Evolutionary conservation across 1,139 yeast species (phyloP), one percentile per base, ranked within the genome.

Genomic region (Candida neerlandica): DNA sequence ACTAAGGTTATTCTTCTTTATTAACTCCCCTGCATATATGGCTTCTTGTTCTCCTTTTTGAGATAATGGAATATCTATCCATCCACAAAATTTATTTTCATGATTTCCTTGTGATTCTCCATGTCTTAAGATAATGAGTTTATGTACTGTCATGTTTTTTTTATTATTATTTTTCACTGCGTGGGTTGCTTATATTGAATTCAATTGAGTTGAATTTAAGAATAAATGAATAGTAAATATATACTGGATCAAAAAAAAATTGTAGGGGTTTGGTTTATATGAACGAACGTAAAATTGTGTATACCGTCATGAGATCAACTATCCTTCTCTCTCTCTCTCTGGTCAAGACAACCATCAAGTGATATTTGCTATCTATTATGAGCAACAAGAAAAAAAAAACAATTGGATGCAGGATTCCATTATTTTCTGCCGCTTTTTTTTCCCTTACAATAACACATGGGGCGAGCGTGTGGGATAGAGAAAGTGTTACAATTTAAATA

Each of bases 21-120:
- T 78, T 53, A 86, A 66, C 23, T 74, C 61, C 0, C 85, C 89
- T 1, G 90, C 86, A 47, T 75, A 66, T 9, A 61, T 61, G 1
- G 95, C 95, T 61, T 87, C 94, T 10, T 67, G 57, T 52, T 74
- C 67, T 2, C 96, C 95, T 53, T 78, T 79, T 1, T 69, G 76
- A 4, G 89, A 81, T 49, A 87, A 67, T 35, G 79, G 78, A 10
- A 86, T 82, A 65, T 88, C 94, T n/a, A 85, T 78, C 96, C 96
- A 88, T 1, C 96, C 96, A 60, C 94, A 86, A 63, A 88, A 88
- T 54, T 78, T 74, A 62, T 86, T 83, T 48, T 78, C 81, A 56
- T 85, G 81, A 61, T 88, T 88, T 80, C 89, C 81, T 60, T 82
- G 81, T 16, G 89, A 83, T 60, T 87, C 88, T 2, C 96, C 96